These are phyloP conservation scores for Perilla frutescens DNA, from an alignment of 257 asterid genomes.

Conservation along the genomic window DNA sequence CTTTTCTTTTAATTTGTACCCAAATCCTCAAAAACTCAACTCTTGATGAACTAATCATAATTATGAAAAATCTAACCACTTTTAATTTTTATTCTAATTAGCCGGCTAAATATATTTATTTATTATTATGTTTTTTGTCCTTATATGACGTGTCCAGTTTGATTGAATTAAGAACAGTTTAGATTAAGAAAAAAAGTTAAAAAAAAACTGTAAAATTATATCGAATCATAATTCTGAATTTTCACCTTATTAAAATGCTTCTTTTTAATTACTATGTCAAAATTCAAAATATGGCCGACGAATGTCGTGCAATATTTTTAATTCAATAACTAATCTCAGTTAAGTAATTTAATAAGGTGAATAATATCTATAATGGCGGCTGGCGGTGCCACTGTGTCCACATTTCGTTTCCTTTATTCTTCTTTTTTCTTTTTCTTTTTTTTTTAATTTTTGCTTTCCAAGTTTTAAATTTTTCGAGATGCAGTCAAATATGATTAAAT, in stretches of 20 bases:
- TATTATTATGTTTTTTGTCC: neutral
- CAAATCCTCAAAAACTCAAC: constrained; percentile 13
- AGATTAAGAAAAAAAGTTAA: neutral
- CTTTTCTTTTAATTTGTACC: neutral
- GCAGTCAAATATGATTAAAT: neutral
- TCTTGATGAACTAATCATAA: constrained; percentile 27
- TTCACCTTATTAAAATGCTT: neutral
- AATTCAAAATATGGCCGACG: constrained; percentile 5
- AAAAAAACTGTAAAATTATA: no score
- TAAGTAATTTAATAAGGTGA: constrained; percentile 1
- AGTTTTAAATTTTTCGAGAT: neutral
- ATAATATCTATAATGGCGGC: constrained; percentile 28
- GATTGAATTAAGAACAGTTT: neutral
- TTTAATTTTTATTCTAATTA: neutral
- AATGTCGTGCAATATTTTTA: constrained; percentile 5
- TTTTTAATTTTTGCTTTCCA: neutral
- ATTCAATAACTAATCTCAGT: neutral
- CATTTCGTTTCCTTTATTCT: no score
- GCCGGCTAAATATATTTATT: constrained; percentile 9
- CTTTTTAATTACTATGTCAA: neutral
- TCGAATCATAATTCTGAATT: no score
- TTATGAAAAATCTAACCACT: neutral
- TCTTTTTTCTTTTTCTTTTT: neutral
- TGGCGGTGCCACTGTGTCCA: constrained; percentile 9
- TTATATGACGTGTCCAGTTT: neutral